Percentiles rank a stretch among this genome's conserved stretches.
phyloP scores from a whole-genome alignment of 139 green algal species.

The Asterochloris sp. region DNA sequence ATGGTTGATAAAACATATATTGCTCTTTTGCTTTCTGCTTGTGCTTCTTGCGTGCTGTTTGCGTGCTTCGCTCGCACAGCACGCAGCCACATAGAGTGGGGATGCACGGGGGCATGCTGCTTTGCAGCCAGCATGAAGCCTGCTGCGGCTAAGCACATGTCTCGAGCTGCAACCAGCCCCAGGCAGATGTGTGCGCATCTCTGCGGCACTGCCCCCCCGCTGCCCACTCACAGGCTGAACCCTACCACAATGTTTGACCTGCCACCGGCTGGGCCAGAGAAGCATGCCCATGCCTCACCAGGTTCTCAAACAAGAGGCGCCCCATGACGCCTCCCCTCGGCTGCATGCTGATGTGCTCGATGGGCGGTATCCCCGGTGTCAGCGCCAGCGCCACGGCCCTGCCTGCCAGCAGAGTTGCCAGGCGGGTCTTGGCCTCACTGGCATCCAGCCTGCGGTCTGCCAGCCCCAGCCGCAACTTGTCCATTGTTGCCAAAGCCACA shows the following conservation, averaged over 20 bases:
- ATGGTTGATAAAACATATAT: too few relatives aligned
- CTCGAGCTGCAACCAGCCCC: too few relatives aligned
- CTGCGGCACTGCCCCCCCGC: slow-evolving; percentile 24
- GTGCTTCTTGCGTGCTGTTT: too few relatives aligned
- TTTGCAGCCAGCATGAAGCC: too few relatives aligned
- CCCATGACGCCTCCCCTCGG: slow-evolving; percentile 36
- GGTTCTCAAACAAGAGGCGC: slow-evolving; percentile 46
- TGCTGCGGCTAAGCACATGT: too few relatives aligned
- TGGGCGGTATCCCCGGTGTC: slow-evolving; percentile 46
- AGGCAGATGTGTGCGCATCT: not conserved
- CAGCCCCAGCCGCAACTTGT: slow-evolving; percentile 54
- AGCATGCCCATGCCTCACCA: slow-evolving; percentile 3
- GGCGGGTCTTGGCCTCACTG: slow-evolving; percentile 33
- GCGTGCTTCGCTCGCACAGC: too few relatives aligned
- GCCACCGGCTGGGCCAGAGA: not conserved
- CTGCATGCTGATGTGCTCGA: slow-evolving; percentile 50
- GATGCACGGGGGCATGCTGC: too few relatives aligned
- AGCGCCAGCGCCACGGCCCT: slow-evolving; percentile 51
- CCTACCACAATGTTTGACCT: not conserved
- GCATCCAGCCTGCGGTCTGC: slow-evolving; percentile 30
- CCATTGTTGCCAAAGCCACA: slow-evolving; percentile 43
- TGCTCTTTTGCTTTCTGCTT: too few relatives aligned
- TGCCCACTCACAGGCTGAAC: not conserved
- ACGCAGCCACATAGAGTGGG: too few relatives aligned
- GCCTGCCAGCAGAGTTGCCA: slow-evolving; percentile 36